Base-by-base conservation (phyloP, 2,329 filamentous ascomycete species). In the Ophiostoma tasmaniense region DNA sequence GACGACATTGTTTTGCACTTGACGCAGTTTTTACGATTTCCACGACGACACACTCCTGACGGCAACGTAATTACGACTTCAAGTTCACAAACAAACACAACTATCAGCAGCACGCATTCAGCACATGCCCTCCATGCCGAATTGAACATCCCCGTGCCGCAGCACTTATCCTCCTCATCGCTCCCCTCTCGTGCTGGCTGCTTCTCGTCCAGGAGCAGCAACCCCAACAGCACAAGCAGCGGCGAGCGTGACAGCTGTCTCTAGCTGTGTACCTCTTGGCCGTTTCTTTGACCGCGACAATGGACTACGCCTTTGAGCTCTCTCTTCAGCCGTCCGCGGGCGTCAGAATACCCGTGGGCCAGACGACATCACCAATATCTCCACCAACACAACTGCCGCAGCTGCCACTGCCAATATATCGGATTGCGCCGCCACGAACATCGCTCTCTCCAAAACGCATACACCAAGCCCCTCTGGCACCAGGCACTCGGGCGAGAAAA, bases 301-400 rank as follows among this genome's bases (percentile, higher is more conserved):
- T 76, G 75, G 74, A 75, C 68, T 71, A 70, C 8, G 30, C 71
- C 0, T 68, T 73, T 67, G 75, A 73, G 62, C 73, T 74, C 25
- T 70, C 72, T 2, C 71, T 72, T 28, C 71, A 70, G 70, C 68
- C 68, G 25, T 69, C 73, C 37, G 66, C 72, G 61, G 70, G 59
- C 55, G 33, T 22, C 67, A 68, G 59, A 30, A 67, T 61, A 8
- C 33, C 64, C 30, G 66, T 67, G 66, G 70, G 69, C 66, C 62
- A 70, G 67, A 50, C 62, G 14, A 25, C 68, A 33, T 22, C 62
- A 14, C 66, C 68, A 11, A 70, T 33, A 73, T 69, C 62, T 66
- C 70, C 62, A n/a, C 64, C 64, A 6, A 17, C 61, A 33, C 28
- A 59, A 64, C 68, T n/a, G 14, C 28, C 66, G 22, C 61, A 66